Evolutionary conservation across 1,139 yeast species (phyloP).

Genomic region (Yamadazyma mexicana): DNA sequence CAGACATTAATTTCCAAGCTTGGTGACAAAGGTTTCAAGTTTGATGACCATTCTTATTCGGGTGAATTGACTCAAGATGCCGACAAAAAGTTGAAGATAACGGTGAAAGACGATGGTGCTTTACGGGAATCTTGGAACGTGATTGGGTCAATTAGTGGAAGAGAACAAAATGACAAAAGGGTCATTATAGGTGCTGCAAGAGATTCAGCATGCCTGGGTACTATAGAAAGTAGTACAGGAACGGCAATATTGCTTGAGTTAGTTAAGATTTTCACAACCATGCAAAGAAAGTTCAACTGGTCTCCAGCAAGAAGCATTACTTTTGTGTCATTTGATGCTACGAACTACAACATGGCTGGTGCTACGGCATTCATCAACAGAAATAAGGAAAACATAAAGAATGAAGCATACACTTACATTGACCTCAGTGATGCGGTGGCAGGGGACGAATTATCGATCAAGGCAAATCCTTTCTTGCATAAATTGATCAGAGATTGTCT

Average conservation of each 20-base stretch:
- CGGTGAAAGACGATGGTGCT: constrained; percentile 36
- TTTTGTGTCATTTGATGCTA: constrained; percentile 85
- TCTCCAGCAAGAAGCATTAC: constrained; percentile 78
- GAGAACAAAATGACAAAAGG: constrained; percentile 76
- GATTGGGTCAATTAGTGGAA: constrained; percentile 73
- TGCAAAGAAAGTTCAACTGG: constrained; percentile 74
- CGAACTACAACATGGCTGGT: constrained; percentile 82
- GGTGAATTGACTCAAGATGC: constrained; percentile 33
- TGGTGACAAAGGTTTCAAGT: constrained; percentile 46
- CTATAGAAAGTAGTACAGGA: constrained; percentile 73
- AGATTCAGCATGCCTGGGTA: constrained; percentile 78
- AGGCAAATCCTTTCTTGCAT: constrained; percentile 68
- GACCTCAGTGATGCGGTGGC: constrained; percentile 76
- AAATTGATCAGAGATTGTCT: constrained; percentile 43
- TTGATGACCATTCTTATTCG: constrained; percentile 27
- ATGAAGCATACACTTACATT: constrained; percentile 70
- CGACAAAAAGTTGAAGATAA: constrained; percentile 30
- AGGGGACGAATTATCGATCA: constrained; percentile 58
- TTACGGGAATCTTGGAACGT: constrained; percentile 59
- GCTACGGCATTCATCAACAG: constrained; percentile 76
- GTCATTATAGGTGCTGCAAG: constrained; percentile 82
- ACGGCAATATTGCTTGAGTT: constrained; percentile 72
- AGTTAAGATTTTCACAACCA: constrained; percentile 65
- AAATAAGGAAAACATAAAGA: constrained; percentile 50
- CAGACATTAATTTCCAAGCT: constrained; percentile 47